Base-by-base conservation (phyloP, 371 early-diverging fungal genomes). In the Hamiltosporidium tvaerminnensis region DNA sequence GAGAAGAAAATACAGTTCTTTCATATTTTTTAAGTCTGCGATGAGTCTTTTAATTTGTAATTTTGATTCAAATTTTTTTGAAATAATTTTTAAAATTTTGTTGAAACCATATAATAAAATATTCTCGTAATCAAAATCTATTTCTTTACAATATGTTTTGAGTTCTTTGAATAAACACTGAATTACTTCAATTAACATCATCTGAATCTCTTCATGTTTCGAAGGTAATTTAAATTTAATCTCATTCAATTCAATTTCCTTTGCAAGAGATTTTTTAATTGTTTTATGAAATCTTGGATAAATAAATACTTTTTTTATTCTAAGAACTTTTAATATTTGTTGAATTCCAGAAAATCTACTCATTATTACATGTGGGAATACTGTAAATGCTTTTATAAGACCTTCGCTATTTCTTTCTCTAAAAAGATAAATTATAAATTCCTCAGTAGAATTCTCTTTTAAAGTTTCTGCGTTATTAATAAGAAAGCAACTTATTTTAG, bases 201-300 rank as follows among this genome's bases (percentile, higher is more conserved):
- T 37, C 38, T 64, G 63, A 5, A 71, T n/a, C 9, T 67, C 63
- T 12, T 61, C 52, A 1, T 59, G 14, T 1, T 55, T 36, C 5
- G 59, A 35, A 2, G 47, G 33, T 54, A 69, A 41, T 37, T 53
- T 65, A 36, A 71, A 47, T 23, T 62, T 59, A 4, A 66, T 52
- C 36, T 69, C 52, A 12, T 16, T 47, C 44, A 59, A 34, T n/a
- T 62, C 38, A 1, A 60, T 44, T 9, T 69, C 67, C 7, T 58
- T 52, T 16, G 31, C 38, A 33, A 75, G 50, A 23, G 63, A 63
- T 53, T 68, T 37, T 14, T 49, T 53, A 31, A 75, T 41, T 49
- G 33, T 7, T 32, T 63, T 47, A 36, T 69, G 65, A 56, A 72
- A 72, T n/a, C 72, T 44, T 33, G 75, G 75, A 60, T 64, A 72